Base-by-base conservation (phyloP, 1,284 basidiomycete genomes). In the Tilletia horrida region DNA sequence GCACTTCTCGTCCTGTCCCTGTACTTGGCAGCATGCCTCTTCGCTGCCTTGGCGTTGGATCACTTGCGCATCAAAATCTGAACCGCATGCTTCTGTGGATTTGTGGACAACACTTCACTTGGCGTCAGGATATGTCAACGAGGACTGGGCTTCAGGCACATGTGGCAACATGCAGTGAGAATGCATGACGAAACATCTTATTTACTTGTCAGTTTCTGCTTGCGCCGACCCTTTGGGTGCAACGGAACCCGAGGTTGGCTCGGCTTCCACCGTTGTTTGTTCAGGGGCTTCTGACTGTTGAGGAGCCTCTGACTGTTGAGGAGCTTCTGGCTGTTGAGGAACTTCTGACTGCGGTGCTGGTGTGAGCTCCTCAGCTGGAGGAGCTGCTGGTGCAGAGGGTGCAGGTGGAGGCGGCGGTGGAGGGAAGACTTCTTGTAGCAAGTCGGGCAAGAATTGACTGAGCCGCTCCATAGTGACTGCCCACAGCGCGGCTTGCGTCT, bases 21-120 rank as follows among this genome's bases (percentile, higher is more conserved):
- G 0, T 97, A 98, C 82, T 84, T 87, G 2, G 84, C 82, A 78
- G 0, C 79, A 87, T 35, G 91, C 89, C 29, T 91, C 44, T 72
- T 18, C 0, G 14, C 67, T 25, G 75, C 75, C 3, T 44, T 65
- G 16, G 25, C 42, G 25, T n/a, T 72, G 40, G 66, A 66, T 0
- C 27, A 8, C 29, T 59, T 31, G 13, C 27, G 31, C 29, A 14
- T 59, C 27, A 25, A 40, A 11, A 40, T 40, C 35, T 40, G 35
- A 40, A 40, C 11, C 11, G 35, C 11, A 11, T 40, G 4, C 35
- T 40, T 40, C 35, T 11, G 35, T 11, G 35, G 35, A n/a, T n/a
- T n/a, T n/a, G n/a, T n/a, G n/a, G n/a, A n/a, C n/a, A n/a, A n/a
- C n/a, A n/a, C n/a, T n/a, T n/a, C n/a, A n/a, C n/a, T n/a, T n/a